Evolutionary conservation across 2,329 filamentous ascomycete genomes (phyloP), one percentile per base, ranked within the genome.

Genomic region (Fusarium vanettenii): DNA sequence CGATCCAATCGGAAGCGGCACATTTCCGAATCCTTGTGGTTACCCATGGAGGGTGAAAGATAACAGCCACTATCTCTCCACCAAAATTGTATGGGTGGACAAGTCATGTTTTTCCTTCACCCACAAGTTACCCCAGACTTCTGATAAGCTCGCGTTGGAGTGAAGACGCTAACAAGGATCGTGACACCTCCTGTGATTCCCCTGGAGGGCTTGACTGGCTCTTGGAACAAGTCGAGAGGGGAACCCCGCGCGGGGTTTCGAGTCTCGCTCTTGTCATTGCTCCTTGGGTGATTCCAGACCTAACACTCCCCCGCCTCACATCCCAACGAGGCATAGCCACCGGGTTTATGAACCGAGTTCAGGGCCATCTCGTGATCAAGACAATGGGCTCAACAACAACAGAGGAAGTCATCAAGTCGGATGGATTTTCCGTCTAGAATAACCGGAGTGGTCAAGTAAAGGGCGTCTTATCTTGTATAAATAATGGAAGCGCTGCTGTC

Each of bases 1-100:
- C 39, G 22, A 31, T 16, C 60, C 18, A 63, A 63, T 63, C 60
- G 60, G 60, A 63, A 25, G 60, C n/a, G 43, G 43, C 13, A 63
- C 33, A 52, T 63, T 39, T 63, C 60, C 60, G 60, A 63, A 22
- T n/a, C 29, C 29, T 31, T 31, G 6, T 31, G 29, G 29, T 31
- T 31, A 31, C 29, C 29, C 29, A 31, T 52, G 16, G 41, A 52
- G 60, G 20, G 60, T 43, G 59, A 39, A 22, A n/a, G n/a, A 31
- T 31, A 31, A 31, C 29, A 31, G 29, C 29, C 29, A 31, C 29
- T 31, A 31, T 31, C 29, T 31, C 29, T 31, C 29, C 29, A 31
- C 29, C 29, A 31, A 31, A 31, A 31, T 31, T 31, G 6, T 31
- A 31, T 10, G 29, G 2, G 29, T 31, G 29, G 29, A 10, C 29